A percentile compares a stretch with the other conserved stretches of the same genome.
These are phyloP conservation scores for Kandelia obovata DNA, from an alignment of 345 rosid genomes.

Conservation along the genomic window DNA sequence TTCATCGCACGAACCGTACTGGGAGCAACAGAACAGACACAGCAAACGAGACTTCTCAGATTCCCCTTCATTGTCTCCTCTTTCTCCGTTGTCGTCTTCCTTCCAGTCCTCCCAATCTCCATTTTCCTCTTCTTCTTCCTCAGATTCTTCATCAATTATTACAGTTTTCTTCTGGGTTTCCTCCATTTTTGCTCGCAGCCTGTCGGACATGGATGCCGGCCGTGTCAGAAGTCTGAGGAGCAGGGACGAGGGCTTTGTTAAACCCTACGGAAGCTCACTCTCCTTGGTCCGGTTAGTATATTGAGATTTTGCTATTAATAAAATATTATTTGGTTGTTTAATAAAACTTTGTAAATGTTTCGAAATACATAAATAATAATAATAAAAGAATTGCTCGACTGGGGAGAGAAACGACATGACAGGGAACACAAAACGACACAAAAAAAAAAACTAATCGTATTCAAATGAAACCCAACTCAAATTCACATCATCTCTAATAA, in stretches of 20 bases:
- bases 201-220: no score
- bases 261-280: no score
- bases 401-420: no score
- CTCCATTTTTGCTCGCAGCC: background rate
- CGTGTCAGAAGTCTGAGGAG: no score
- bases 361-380: no score
- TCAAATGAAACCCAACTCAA: background rate
- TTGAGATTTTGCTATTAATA: no score
- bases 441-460: background rate
- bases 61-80: constrained; percentile 32
- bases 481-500: background rate
- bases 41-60: constrained; percentile 33
- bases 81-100: background rate
- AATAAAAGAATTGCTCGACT: no score
- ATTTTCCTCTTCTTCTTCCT: constrained; percentile 8
- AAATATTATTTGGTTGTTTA: no score
- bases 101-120: constrained; percentile 5
- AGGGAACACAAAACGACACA: background rate
- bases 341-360: no score
- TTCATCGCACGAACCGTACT: constrained; percentile 40
- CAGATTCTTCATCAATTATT: background rate
- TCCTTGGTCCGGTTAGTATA: no score
- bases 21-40: constrained; percentile 68
- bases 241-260: no score
- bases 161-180: background rate